A percentile compares a stretch with the other conserved stretches of the same genome.
Evolutionary conservation across 2,329 filamentous ascomycete genomes (phyloP).

Genomic region (Fusarium decemcellulare): DNA sequence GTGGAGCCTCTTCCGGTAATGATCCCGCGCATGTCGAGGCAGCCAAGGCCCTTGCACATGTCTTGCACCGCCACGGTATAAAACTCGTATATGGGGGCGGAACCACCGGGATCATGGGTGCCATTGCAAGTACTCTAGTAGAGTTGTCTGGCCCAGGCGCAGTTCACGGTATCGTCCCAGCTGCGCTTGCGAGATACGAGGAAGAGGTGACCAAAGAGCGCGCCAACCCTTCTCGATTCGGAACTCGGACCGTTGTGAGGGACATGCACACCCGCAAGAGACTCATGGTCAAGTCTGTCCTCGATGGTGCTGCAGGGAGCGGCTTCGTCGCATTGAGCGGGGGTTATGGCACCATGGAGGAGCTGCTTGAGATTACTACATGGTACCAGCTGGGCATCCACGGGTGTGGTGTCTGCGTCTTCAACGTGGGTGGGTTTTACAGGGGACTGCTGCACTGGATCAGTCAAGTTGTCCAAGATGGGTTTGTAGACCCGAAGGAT

Average conservation of each 20-base stretch:
- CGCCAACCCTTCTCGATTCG: neutral
- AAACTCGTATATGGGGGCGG: conserved; percentile 3
- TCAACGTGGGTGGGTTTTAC: neutral
- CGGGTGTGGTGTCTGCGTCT: neutral
- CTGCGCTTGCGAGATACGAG: conserved; percentile 3
- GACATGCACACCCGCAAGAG: conserved; percentile 9
- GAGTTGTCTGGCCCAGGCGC: neutral
- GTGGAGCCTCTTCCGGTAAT: conserved; percentile 2
- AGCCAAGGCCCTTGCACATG: neutral
- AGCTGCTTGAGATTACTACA: conserved; percentile 6
- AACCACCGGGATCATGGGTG: conserved; percentile 8
- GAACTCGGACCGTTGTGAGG: conserved; percentile 2
- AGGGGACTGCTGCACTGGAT: neutral
- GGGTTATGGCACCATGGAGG: conserved; percentile 8
- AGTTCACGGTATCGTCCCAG: conserved; percentile 3
- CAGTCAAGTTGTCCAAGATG: neutral
- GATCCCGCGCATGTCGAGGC: conserved; percentile 4
- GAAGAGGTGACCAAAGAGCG: neutral
- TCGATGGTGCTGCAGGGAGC: neutral
- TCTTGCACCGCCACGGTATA: neutral
- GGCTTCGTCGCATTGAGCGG: conserved; percentile 7
- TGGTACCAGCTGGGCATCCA: conserved; percentile 13
- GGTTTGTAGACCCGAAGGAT: neutral
- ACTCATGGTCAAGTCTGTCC: conserved; percentile 3
- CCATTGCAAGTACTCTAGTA: conserved; percentile 4